A percentile compares a stretch with the other conserved stretches of the same genome.
These are phyloP conservation scores for Arthonia radiata DNA, from an alignment of 495 filamentous ascomycete genomes.

Conservation along the genomic window DNA sequence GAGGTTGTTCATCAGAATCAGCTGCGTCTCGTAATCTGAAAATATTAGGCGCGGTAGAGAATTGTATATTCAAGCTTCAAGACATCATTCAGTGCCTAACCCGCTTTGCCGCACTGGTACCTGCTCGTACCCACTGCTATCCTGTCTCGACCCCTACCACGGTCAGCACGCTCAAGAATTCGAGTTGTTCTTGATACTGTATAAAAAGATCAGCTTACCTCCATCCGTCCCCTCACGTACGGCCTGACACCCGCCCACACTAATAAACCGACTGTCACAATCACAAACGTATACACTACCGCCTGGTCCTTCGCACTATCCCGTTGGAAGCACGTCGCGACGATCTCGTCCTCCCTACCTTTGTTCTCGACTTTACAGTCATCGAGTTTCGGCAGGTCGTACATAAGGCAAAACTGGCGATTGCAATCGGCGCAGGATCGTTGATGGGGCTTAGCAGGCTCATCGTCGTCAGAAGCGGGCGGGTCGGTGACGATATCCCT, in stretches of 20 bases:
- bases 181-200: no score
- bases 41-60: no score
- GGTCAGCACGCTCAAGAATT: no score
- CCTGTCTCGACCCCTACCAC: no score
- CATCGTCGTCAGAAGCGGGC: constrained; percentile 6
- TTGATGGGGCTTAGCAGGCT: constrained; percentile 1
- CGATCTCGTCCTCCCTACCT: constrained; percentile 65
- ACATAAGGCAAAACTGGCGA: constrained; percentile 65
- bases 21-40: no score
- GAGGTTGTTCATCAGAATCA: no score
- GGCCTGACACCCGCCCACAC: constrained; percentile 51
- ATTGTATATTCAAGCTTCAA: no score
- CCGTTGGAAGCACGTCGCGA: constrained; percentile 79
- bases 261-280: constrained; percentile 61
- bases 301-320: constrained; percentile 75
- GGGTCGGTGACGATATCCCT: constrained; percentile 12
- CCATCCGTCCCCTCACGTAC: constrained; percentile 33
- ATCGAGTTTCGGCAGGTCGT: constrained; percentile 64
- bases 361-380: constrained; percentile 70
- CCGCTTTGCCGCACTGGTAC: no score
- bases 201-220: constrained; percentile 16
- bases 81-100: no score
- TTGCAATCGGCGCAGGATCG: constrained; percentile 65
- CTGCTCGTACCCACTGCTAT: no score
- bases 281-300: constrained; percentile 80